Conservation (phyloP, 768 basidiomycete species). For the Collybia nuda region DNA sequence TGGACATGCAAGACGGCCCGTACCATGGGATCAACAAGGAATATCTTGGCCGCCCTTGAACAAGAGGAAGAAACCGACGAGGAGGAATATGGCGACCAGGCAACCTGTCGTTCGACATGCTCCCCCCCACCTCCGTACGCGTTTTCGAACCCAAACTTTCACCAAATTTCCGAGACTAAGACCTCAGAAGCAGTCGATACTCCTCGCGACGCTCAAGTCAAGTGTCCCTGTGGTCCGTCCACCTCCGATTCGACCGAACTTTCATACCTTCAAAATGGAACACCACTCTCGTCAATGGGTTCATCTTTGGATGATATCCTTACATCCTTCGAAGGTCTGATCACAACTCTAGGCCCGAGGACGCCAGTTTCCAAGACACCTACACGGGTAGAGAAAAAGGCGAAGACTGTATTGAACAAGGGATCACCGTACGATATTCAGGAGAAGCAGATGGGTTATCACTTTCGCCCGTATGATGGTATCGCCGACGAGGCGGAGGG, state of each 20-base stretch:
- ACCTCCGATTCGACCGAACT: constrained; percentile 7
- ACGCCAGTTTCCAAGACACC: constrained; percentile 6
- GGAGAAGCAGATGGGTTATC: neutral
- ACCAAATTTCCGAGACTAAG: neutral
- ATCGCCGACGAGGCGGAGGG: neutral
- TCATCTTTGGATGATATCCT: constrained; percentile 18
- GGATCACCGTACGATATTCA: neutral
- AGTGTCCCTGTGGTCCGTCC: neutral
- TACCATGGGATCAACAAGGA: neutral
- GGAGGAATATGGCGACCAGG: constrained; percentile 11
- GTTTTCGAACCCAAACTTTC: neutral
- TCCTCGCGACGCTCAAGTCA: neutral
- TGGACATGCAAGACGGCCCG: constrained; percentile 11
- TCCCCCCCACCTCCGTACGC: constrained; percentile 16
- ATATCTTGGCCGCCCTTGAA: neutral
- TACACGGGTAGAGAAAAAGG: neutral
- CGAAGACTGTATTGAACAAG: neutral
- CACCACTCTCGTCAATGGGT: constrained; percentile 7
- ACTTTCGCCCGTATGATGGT: neutral
- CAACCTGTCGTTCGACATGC: neutral
- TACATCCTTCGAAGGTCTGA: constrained; percentile 17
- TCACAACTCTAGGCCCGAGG: constrained; percentile 9
- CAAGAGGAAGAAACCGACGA: constrained; percentile 4
- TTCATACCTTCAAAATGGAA: constrained; percentile 6
- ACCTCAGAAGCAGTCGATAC: neutral